Conservation (phyloP, 345 rosid species). For the Camelina hispida region DNA sequence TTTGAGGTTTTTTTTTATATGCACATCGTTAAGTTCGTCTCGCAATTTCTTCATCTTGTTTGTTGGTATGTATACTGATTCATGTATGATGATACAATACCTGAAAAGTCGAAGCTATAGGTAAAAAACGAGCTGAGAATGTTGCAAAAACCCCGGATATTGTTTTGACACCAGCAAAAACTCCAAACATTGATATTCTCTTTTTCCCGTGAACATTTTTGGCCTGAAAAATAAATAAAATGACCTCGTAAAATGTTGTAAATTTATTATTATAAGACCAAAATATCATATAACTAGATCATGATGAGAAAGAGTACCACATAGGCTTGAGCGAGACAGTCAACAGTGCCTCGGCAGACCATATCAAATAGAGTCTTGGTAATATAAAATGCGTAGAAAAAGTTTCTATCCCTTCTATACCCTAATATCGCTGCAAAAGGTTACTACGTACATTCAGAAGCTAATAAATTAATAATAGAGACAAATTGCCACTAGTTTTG, state of each 20-base stretch:
- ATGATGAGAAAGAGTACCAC: conserved; percentile 54
- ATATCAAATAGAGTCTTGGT: conserved; percentile 62
- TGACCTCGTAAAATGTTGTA: not conserved
- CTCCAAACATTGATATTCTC: conserved; percentile 68
- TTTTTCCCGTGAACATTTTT: conserved; percentile 52
- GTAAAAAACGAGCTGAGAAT: conserved; percentile 72
- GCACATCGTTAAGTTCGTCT: no score
- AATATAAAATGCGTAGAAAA: conserved; percentile 66
- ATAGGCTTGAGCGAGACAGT: conserved; percentile 79
- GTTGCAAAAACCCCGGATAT: conserved; percentile 63
- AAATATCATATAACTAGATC: not conserved
- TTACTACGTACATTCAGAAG: not conserved
- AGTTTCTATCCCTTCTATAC: conserved; percentile 62
- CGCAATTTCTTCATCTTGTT: no score
- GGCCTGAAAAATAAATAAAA: conserved; percentile 54
- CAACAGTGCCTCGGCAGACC: conserved; percentile 62
- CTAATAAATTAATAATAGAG: not conserved
- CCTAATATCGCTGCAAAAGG: conserved; percentile 74
- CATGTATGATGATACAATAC: conserved; percentile 38
- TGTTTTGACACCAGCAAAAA: conserved; percentile 59
- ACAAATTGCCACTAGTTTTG: no score
- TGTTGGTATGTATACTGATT: not conserved
- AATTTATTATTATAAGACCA: no score
- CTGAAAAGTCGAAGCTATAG: conserved; percentile 64
- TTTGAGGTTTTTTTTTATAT: not conserved